Evolutionary conservation across 176 grass and related monocot genomes (phyloP), one percentile per base, ranked within the genome.

Genomic region (Oryza coarctata): DNA sequence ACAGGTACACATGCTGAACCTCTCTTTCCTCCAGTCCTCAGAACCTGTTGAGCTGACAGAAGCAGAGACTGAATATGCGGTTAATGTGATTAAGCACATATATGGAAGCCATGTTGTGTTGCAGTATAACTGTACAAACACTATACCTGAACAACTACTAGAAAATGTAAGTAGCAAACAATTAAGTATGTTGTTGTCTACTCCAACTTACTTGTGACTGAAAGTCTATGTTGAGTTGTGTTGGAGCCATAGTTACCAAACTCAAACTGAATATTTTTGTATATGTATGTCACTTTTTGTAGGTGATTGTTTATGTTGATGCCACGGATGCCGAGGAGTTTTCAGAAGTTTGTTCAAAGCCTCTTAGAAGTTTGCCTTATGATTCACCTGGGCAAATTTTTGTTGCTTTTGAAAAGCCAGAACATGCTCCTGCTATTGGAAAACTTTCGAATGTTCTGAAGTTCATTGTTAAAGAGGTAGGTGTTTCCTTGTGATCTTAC

Each of bases 41-140:
- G 82, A 90, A 87, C 87, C 93, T 30, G 74, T 99, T 74, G 96
- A 99, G 85, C 86, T 99, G 47, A 99, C 96, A 49, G 96, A 99
- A 69, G 85, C 96, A 36, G 96, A 92, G 82, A 99, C 93, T 22
- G 96, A 99, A 80, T 99, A 99, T 85, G 83, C 87, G 44, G 91
- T 99, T 69, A 99, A 80, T 75, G 96, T 90, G 66, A 89, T 99
- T 71, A 99, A 99, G 85, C 96, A 99, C 83, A 92, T 99, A 28
- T 99, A 92, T 28, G 77, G 88, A 49, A 76, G 81, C 3, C 87
- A 99, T 80, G 77, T 99, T 63, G 79, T 99, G 33, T 89, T 99
- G 52, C 96, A 99, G 84, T 99, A 95, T 70, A 95, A 95, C 86
- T 99, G 96, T 75, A 84, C 93, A 82, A 99, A 99, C 50, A 99